Base-by-base conservation (phyloP, 2,329 filamentous ascomycete genomes). In the Eurotiales sp. region DNA sequence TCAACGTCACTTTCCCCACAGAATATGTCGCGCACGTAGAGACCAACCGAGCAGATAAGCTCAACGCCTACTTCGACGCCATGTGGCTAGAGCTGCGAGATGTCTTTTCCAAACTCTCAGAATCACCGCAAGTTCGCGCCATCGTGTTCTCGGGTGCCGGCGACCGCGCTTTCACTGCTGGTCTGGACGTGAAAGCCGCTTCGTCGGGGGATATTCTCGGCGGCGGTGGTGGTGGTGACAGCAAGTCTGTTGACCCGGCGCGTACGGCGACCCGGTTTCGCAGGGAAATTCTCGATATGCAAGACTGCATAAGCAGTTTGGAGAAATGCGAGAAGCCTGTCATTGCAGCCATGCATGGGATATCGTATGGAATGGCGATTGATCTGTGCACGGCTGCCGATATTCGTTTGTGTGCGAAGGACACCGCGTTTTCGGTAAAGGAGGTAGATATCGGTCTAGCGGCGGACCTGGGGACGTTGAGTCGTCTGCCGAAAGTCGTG, bases 301-400 rank as follows among this genome's bases (percentile, higher is more conserved):
- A 99, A 70, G 79, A 80, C 46, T 87, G 84, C 62, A 84, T 99
- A 56, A 79, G 78, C 1, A 79, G 84, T 12, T 74, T 95, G 48
- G 92, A 96, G 68, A 84, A 80, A 59, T 97, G 92, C 71, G 88
- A 93, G 72, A 97, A 97, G 72, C 90, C 90, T 55, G 88, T 96
- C 29, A 87, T 97, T 53, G 85, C 83, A 46, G 84, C 90, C 17
- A 72, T 96, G 58, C 88, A 95, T 62, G 90, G 86, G 36, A 82
- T 91, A 59, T 80, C 85, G 3, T 83, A 88, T 59, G 90, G 90
- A 14, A 77, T 95, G 8, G 88, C 83, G 15, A 85, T 95, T 56
- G 89, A 95, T 65, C 53, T 77, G 7, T 61, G 65, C 12, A 65
- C 66, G 1, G 71, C 72, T 2, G 65, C 69, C 2, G 75, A 77